These are phyloP conservation scores for Russula foetens DNA, from an alignment of 768 basidiomycete genomes.

Conservation along the genomic window DNA sequence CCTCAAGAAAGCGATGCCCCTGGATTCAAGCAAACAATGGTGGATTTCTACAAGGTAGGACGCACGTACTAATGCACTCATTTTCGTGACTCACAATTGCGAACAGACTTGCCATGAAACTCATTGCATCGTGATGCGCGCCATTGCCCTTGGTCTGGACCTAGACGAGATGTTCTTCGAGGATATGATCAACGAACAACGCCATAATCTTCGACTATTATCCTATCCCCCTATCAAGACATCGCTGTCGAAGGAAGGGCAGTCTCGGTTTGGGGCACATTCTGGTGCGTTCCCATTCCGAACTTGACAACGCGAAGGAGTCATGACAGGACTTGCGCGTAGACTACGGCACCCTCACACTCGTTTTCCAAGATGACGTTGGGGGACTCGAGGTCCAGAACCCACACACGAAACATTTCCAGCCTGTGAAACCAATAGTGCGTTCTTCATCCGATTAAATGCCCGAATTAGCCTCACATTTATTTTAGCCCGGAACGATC, in stretches of 20 bases:
- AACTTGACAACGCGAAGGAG: not conserved
- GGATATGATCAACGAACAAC: slow-evolving; percentile 62
- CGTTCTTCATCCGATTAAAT: slow-evolving; percentile 21
- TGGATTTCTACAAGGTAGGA: slow-evolving; percentile 62
- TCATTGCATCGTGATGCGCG: slow-evolving; percentile 70
- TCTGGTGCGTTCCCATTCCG: slow-evolving; percentile 40
- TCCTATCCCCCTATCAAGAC: slow-evolving; percentile 51
- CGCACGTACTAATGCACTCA: not conserved
- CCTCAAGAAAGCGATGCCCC: slow-evolving; percentile 55
- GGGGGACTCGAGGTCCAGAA: slow-evolving; percentile 80
- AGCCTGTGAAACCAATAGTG: slow-evolving; percentile 72
- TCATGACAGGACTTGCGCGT: not conserved
- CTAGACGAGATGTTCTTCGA: slow-evolving; percentile 73
- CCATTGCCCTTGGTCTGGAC: slow-evolving; percentile 72
- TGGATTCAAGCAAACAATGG: slow-evolving; percentile 62
- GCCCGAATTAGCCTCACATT: slow-evolving; percentile 13
- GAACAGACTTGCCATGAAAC: slow-evolving; percentile 64
- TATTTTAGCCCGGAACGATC: slow-evolving; percentile 63
- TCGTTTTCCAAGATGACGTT: slow-evolving; percentile 78
- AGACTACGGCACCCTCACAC: slow-evolving; percentile 75
- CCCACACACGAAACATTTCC: slow-evolving; percentile 62
- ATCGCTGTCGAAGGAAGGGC: slow-evolving; percentile 51
- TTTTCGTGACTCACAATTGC: not conserved
- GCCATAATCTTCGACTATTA: slow-evolving; percentile 72
- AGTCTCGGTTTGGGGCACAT: slow-evolving; percentile 77